Conservation (phyloP, 2,329 filamentous ascomycete species). For the Botrytis porri region DNA sequence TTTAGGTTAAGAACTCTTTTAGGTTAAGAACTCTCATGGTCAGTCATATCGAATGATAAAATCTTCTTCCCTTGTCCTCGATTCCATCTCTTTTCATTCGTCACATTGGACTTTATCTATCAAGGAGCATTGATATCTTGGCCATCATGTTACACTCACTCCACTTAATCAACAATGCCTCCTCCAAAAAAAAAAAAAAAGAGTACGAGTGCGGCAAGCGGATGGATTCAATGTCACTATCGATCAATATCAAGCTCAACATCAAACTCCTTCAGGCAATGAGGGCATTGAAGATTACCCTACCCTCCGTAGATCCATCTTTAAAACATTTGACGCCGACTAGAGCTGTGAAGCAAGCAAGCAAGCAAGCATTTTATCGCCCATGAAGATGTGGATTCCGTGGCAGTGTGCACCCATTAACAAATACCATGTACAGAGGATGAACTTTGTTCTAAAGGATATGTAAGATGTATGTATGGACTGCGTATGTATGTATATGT, state of each 20-base stretch:
- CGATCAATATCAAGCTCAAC: not conserved
- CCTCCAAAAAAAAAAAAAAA: not conserved
- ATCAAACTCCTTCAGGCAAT: not conserved
- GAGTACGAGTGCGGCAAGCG: not conserved
- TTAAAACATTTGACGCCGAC: slow-evolving; percentile 3
- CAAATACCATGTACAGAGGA: not conserved
- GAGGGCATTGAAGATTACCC: not conserved
- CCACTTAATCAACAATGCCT: not conserved
- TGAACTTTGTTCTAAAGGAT: not conserved
- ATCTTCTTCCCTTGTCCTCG: not conserved
- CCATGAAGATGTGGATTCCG: not conserved
- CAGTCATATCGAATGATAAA: not conserved
- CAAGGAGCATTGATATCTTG: not conserved
- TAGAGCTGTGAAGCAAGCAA: not conserved
- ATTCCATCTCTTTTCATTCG: not conserved
- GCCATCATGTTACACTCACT: not conserved
- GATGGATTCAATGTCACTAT: not conserved
- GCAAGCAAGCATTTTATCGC: not conserved
- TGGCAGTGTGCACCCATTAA: no score
- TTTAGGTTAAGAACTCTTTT: not conserved
- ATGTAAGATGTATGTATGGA: not conserved
- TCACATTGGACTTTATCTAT: not conserved
- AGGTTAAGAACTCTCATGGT: no score
- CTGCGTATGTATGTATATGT: not conserved
- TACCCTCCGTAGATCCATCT: not conserved